Evolutionary conservation across 2,329 filamentous ascomycete genomes (phyloP).

Genomic region (Neocucurbitaria cava): DNA sequence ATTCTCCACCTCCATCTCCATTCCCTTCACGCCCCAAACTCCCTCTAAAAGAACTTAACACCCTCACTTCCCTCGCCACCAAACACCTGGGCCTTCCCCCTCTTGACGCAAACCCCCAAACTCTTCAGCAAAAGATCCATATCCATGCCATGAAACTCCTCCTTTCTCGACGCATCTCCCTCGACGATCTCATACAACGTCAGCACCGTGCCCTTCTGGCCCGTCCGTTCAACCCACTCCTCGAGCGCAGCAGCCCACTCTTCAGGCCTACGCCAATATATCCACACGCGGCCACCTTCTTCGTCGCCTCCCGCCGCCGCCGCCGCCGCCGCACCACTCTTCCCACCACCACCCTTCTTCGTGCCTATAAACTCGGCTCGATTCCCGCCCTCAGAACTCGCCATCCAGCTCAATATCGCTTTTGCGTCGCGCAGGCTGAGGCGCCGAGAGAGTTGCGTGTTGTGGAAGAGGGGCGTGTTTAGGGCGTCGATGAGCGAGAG

Average conservation of each 20-base stretch:
- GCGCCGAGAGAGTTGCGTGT: slow-evolving; percentile 51
- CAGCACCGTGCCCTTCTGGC: slow-evolving; percentile 85
- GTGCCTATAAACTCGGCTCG: slow-evolving; percentile 69
- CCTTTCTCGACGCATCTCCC: slow-evolving; percentile 75
- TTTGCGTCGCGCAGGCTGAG: slow-evolving; percentile 62
- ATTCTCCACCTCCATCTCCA: neutral
- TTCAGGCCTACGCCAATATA: slow-evolving; percentile 86
- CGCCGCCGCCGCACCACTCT: slow-evolving; percentile 37
- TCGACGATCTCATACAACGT: slow-evolving; percentile 92
- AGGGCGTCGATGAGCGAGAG: slow-evolving; percentile 68
- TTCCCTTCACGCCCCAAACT: neutral
- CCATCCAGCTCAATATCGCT: slow-evolving; percentile 64
- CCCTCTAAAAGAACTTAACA: slow-evolving; percentile 82
- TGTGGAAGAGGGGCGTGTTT: slow-evolving; percentile 64
- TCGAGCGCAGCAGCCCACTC: slow-evolving; percentile 87
- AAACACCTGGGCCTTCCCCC: slow-evolving; percentile 92
- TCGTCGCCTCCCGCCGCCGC: no score
- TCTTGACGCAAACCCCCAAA: slow-evolving; percentile 82
- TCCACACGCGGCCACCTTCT: slow-evolving; percentile 60
- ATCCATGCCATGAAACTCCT: slow-evolving; percentile 89
- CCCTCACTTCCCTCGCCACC: slow-evolving; percentile 80
- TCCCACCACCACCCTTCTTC: slow-evolving; percentile 18
- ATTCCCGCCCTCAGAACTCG: slow-evolving; percentile 57
- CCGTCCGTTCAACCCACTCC: slow-evolving; percentile 83
- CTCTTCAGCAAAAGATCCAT: slow-evolving; percentile 79